Evolutionary conservation across 2,329 filamentous ascomycete species (phyloP), one percentile per base, ranked within the genome.

Genomic region (Botrytis elliptica): DNA sequence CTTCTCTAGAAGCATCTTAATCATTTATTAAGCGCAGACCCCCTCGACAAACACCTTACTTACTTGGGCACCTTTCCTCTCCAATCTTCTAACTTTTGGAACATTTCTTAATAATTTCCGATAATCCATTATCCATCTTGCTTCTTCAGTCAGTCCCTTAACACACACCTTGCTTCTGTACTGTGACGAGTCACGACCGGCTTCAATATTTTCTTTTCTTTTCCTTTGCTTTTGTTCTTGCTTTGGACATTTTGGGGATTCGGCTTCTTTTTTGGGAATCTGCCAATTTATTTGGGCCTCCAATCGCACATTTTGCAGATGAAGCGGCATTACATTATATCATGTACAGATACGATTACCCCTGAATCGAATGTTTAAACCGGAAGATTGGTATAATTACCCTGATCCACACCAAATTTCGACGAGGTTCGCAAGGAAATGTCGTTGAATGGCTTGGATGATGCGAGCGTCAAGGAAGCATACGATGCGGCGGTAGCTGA

Each of bases 381-480:
- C 63, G 52, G 71, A 73, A 70, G 71, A 42, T 29, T 59, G 42
- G 59, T 59, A 70, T 46, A 55, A 64, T 55, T 62, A 55, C 40
- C 36, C 49, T 63, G 71, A 69, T 73, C 65, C 40, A 70, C 44
- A 36, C 63, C 49, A 42, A 55, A 63, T 46, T 63, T 42, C 46
- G 70, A 68, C 44, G 38, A 67, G 68, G 57, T 74, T 72, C 69
- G 71, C 70, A 75, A 72, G 78, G 82, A 83, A 78, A 98, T 98
- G 95, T 98, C 95, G 86, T 88, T 98, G 84, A 97, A 97, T 90
- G 96, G 96, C 77, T 88, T 98, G 84, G 95, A 98, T 85, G 88
- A 90, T 85, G 85, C 88, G 79, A 88, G 90, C 81, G 88, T 99
- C 84, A 89, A 91, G 84, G 93, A 97, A 85, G 94, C 95, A 80